Evolutionary conservation across 2,329 filamentous ascomycete genomes (phyloP), one percentile per base, ranked within the genome.

Genomic region (Aspergillus texensis): DNA sequence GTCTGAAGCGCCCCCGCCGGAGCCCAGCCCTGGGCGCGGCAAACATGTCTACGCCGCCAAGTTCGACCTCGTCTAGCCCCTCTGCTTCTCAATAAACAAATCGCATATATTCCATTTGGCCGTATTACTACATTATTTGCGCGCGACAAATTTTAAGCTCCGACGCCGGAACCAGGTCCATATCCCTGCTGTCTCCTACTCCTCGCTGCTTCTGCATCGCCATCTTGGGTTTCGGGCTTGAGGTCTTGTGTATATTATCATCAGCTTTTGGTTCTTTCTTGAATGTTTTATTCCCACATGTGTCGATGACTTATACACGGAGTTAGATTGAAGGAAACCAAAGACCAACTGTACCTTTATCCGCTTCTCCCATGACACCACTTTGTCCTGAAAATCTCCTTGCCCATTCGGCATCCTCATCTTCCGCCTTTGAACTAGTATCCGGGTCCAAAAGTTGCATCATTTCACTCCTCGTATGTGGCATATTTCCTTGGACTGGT

Each of bases 1-100:
- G 91, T 48, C 81, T 99, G 75, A 95, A 93, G 83, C 88, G 89
- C 72, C 91, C 94, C 56, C 87, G 93, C 79, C 86, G 88, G 75
- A 84, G 88, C 73, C 78, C 91, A 65, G 84, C 87, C 14, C 73
- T 80, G 30, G 72, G 71, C 61, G 72, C 71, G 57, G 66, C 75
- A 39, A 70, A 74, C 26, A 65, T 71, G 53, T 62, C 71, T 26
- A 70, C 71, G 30, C 71, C 72, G 26, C 72, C 75, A n/a, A 72
- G 73, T 59, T 74, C 71, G 55, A 70, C 73, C 21, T 75, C 78
- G 39, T 75, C 78, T 59, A 77, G 72, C 66, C 70, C 77, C 32
- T 70, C 74, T 55, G 71, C 77, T 46, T 67, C 75, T 46, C 73
- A 77, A 77, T 77, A 77, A 77, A 67, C 62, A 36, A 50, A 41